Conservation (phyloP, 1,284 basidiomycete species). For the Cryptococcus depauperatus region DNA sequence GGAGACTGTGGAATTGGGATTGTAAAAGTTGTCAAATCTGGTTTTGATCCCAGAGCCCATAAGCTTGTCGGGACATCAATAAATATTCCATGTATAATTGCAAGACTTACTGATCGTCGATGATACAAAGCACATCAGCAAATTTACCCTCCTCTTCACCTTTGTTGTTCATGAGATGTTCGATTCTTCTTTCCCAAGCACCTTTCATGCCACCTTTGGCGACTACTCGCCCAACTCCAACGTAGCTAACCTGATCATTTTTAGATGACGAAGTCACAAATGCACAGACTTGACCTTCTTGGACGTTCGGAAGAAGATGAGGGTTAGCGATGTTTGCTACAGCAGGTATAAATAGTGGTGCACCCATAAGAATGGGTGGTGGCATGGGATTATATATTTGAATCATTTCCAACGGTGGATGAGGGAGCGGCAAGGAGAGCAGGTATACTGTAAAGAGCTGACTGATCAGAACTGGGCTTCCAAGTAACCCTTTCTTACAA, state of each 20-base stretch:
- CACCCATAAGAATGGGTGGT: slow-evolving; percentile 48
- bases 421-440: slow-evolving; percentile 24
- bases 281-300: slow-evolving; percentile 30
- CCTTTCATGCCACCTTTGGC: slow-evolving; percentile 34
- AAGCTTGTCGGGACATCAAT: slow-evolving; percentile 19
- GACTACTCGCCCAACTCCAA: slow-evolving; percentile 37
- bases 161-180: slow-evolving; percentile 17
- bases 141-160: slow-evolving; percentile 42
- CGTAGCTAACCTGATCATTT: slow-evolving; percentile 26
- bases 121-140: slow-evolving; percentile 39
- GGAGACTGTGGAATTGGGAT: slow-evolving; percentile 24
- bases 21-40: slow-evolving; percentile 18
- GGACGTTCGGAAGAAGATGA: slow-evolving; percentile 34
- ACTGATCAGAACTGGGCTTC: not conserved
- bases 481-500: slow-evolving; percentile 52
- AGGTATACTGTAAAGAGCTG: slow-evolving; percentile 46
- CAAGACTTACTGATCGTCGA: slow-evolving; percentile 40
- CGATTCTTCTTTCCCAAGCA: slow-evolving; percentile 28
- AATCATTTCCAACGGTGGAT: slow-evolving; percentile 29
- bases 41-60: slow-evolving; percentile 39
- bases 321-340: slow-evolving; percentile 35
- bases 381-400: slow-evolving; percentile 40
- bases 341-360: slow-evolving; percentile 44
- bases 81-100: not conserved
- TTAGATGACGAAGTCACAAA: slow-evolving; percentile 22